Base-by-base conservation (phyloP, 306 rosid genomes). In the Ochetophila trinervis region DNA sequence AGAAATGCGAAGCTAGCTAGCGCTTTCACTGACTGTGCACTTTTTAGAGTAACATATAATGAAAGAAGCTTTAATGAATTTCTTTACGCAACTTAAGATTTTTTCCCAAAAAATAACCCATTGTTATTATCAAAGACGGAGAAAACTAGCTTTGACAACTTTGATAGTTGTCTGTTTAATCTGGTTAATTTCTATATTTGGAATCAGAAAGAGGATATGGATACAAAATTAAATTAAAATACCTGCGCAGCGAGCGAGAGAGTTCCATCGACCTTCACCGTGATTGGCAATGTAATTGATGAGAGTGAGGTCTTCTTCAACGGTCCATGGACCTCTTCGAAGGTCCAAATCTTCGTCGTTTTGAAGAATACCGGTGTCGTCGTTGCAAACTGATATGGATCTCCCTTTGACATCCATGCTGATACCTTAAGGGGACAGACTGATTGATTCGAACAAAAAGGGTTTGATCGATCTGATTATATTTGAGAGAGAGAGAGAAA, bases 241-340 rank as follows among this genome's bases (percentile, higher is more conserved):
- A 83, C 88, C 88, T 0, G 99, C 96, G 27, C 85, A 79, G 53
- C 85, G 83, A 65, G 99, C 94, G 11, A 94, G 96, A 68, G 95
- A 86, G 53, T 94, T 94, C 99, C 99, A 94, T 47, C 99, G 94
- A 66, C 99, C 97, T 65, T 94, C 99, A 60, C 99, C 99, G 32
- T 94, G 91, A 73, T 74, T 80, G 53, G 88, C 83, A 84, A 94
- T 86, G 91, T 88, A 85, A 86, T 90, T 90, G 64, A 90, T 83
- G 76, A 94, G 97, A 19, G 88, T 71, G 51, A 83, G 77, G 56
- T 94, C 99, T 71, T 94, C 99, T 48, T 90, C 99, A 4, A 78
- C 86, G 14, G 99, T 94, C 99, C 99, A 94, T 0, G 97, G 99
- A 13, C 99, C 99, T 78, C 97, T 66, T 54, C 95, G 66, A 6